Evolutionary conservation across 2,329 filamentous ascomycete species (phyloP).

Genomic region (Macrophomina tecta): DNA sequence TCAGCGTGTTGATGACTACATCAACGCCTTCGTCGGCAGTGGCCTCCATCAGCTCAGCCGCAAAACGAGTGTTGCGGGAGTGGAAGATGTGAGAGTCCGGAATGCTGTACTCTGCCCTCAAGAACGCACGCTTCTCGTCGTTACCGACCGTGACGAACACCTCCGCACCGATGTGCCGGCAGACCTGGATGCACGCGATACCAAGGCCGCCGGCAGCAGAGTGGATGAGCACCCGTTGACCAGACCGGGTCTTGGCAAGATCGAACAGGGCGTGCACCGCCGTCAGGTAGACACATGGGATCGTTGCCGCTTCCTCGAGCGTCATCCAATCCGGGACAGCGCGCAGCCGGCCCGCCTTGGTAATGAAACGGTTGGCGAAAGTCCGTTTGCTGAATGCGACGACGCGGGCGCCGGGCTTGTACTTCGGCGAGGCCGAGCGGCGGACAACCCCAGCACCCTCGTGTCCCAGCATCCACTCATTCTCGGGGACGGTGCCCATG

Average conservation of each 20-base stretch:
- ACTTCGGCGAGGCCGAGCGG: background rate
- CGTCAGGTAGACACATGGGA: constrained; percentile 31
- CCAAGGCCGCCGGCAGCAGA: constrained; percentile 39
- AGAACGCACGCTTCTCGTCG: constrained; percentile 32
- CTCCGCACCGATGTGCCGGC: constrained; percentile 34
- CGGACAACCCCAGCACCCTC: constrained; percentile 31
- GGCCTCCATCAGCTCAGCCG: constrained; percentile 28
- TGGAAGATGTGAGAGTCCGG: constrained; percentile 41
- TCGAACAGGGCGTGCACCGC: constrained; percentile 32
- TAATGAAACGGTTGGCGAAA: constrained; percentile 13
- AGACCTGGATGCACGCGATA: constrained; percentile 37
- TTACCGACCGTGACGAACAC: constrained; percentile 38
- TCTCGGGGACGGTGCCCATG: constrained; percentile 29
- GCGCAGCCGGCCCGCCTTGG: constrained; percentile 8
- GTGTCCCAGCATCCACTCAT: constrained; percentile 30
- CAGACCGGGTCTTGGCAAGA: constrained; percentile 28
- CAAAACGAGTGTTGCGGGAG: constrained; percentile 31
- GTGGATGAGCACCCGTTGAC: constrained; percentile 37
- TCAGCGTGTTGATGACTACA: constrained; percentile 37
- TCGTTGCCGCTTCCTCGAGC: constrained; percentile 32
- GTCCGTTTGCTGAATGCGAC: background rate
- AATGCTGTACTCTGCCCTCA: constrained; percentile 33
- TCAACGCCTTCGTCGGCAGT: constrained; percentile 40
- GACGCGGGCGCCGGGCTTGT: constrained; percentile 18
- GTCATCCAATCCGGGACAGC: constrained; percentile 32